Evolutionary conservation across 2,329 filamentous ascomycete genomes (phyloP).

Genomic region (Sphaceloma murrayae): DNA sequence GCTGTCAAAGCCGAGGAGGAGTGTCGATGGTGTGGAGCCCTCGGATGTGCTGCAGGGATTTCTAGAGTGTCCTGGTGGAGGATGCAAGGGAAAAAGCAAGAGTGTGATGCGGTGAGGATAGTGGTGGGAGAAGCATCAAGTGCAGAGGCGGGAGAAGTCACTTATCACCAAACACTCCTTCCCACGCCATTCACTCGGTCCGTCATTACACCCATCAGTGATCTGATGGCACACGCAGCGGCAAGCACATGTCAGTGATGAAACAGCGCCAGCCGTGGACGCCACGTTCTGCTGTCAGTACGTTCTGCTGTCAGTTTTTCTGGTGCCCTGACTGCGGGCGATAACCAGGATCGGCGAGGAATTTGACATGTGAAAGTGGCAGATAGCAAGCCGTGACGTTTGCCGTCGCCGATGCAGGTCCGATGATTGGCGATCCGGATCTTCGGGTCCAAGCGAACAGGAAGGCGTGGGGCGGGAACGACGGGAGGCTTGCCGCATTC

Average conservation of each 20-base stretch:
- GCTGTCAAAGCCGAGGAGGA: conserved; percentile 1
- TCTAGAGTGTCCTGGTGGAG: not conserved
- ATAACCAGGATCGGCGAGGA: no score
- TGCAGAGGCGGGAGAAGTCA: not conserved
- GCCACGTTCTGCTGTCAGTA: conserved; percentile 4
- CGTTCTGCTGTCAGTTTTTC: no score
- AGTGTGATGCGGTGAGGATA: conserved; percentile 13
- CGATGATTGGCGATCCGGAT: conserved; percentile 5
- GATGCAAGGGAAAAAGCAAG: conserved; percentile 15
- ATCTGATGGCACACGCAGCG: not conserved
- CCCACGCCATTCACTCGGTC: conserved; percentile 10
- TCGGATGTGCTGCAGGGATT: conserved; percentile 3
- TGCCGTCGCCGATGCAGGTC: not conserved
- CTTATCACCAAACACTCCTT: conserved; percentile 1
- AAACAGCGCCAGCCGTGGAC: not conserved
- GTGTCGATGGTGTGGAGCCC: not conserved
- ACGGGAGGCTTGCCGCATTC: not conserved
- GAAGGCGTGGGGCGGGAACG: conserved; percentile 11
- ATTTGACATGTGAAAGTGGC: conserved; percentile 11
- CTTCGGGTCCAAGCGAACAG: conserved; percentile 1
- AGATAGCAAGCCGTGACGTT: conserved; percentile 3
- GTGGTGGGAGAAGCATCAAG: not conserved
- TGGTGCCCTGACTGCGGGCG: not conserved
- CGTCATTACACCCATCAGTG: not conserved
- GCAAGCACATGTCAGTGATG: conserved; percentile 13